A percentile compares a stretch with the other conserved stretches of the same genome.
Conservation (phyloP, 805 yeast species). For the Metschnikowia lachancei region DNA sequence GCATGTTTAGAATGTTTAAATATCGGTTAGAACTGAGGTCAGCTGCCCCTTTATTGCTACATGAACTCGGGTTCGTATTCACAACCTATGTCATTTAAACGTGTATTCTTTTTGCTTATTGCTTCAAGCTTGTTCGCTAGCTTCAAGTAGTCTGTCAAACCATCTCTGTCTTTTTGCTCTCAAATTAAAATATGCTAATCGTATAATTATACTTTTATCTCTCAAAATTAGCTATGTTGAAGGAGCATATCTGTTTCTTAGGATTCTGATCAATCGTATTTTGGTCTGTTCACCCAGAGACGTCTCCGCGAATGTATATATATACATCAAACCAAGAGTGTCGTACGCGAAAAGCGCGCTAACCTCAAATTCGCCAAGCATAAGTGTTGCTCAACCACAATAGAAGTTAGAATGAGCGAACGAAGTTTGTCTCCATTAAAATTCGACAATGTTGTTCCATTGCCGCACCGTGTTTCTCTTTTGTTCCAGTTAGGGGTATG, state of each 20-base stretch:
- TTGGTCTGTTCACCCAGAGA: too few species aligned
- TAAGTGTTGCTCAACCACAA: background rate
- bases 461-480: slow-evolving; percentile 46
- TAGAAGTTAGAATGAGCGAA: slow-evolving; percentile 4
- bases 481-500: slow-evolving; percentile 49
- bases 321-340: too few species aligned
- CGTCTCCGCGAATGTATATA: too few species aligned
- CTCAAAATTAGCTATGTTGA: too few species aligned
- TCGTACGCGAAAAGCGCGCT: slow-evolving; percentile 4
- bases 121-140: too few species aligned
- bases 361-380: background rate
- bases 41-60: background rate
- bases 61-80: background rate
- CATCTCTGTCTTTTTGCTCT: too few species aligned
- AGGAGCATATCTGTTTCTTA: too few species aligned
- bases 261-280: too few species aligned
- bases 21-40: slow-evolving; percentile 18
- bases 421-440: slow-evolving; percentile 1
- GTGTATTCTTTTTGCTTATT: too few species aligned
- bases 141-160: too few species aligned
- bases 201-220: too few species aligned
- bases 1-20: slow-evolving; percentile 39
- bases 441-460: slow-evolving; percentile 34
- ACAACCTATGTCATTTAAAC: background rate
- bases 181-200: too few species aligned